Conservation (phyloP, 192 early-diverging fungal genomes). For the Haplosporangium gracile region DNA sequence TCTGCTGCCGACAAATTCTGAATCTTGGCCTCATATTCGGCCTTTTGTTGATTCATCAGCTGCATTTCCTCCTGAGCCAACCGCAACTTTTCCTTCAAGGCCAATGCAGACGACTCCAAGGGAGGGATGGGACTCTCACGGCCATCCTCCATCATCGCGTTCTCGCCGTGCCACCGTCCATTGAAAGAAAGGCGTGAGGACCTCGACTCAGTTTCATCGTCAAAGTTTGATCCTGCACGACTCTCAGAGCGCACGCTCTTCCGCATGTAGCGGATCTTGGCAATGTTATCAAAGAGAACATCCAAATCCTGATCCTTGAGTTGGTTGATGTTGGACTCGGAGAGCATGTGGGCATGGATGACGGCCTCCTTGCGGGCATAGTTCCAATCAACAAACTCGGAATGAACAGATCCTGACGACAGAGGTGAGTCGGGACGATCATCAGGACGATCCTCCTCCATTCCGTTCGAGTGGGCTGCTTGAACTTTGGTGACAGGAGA, state of each 20-base stretch:
- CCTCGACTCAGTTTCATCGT: slow-evolving; percentile 57
- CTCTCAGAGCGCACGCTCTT: slow-evolving; percentile 65
- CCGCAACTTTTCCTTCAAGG: slow-evolving; percentile 61
- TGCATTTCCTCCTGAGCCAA: slow-evolving; percentile 68
- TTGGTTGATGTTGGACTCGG: slow-evolving; percentile 56
- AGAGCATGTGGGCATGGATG: slow-evolving; percentile 64
- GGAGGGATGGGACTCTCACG: slow-evolving; percentile 62
- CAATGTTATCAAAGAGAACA: slow-evolving; percentile 69
- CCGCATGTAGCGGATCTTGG: slow-evolving; percentile 64
- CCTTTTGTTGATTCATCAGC: slow-evolving; percentile 64
- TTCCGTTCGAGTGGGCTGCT: slow-evolving; percentile 25
- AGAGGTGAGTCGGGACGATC: slow-evolving; percentile 54
- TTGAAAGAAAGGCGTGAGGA: slow-evolving; percentile 46
- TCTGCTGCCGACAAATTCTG: slow-evolving; percentile 56
- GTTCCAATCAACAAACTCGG: slow-evolving; percentile 80
- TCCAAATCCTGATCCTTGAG: slow-evolving; percentile 70
- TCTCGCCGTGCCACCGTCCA: slow-evolving; percentile 41
- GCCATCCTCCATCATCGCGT: slow-evolving; percentile 58
- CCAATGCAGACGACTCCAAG: slow-evolving; percentile 56
- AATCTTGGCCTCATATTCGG: slow-evolving; percentile 68
- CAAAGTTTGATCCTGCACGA: slow-evolving; percentile 55
- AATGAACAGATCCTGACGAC: slow-evolving; percentile 58
- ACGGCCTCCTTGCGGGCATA: slow-evolving; percentile 80
- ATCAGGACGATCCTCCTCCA: slow-evolving; percentile 55
- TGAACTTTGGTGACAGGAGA: slow-evolving; percentile 15